These are phyloP conservation scores for Apiotrichum sp. DNA, from an alignment of 1,284 basidiomycete genomes.

Conservation along the genomic window DNA sequence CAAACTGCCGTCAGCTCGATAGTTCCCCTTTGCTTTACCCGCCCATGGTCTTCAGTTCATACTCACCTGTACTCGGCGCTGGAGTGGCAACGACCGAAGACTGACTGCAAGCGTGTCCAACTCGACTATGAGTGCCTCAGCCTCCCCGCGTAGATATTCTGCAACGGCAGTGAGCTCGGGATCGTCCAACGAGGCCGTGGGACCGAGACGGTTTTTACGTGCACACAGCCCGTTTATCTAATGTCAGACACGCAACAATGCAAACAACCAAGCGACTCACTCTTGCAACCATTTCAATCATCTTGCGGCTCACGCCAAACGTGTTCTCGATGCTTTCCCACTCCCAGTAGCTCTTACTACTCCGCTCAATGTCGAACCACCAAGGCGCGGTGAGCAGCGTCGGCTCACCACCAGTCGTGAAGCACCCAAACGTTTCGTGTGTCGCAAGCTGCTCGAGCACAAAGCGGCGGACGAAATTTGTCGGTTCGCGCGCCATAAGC, in stretches of 20 bases:
- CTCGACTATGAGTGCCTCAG: slow-evolving; percentile 4
- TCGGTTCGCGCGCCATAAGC: slow-evolving; percentile 4
- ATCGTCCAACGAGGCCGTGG: not conserved
- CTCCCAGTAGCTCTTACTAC: slow-evolving; percentile 8
- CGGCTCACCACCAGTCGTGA: slow-evolving; percentile 18
- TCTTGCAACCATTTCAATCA: slow-evolving; percentile 18
- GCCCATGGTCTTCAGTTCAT: too few species aligned
- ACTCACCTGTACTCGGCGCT: slow-evolving; percentile 15
- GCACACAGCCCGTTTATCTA: slow-evolving; percentile 1
- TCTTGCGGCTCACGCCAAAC: slow-evolving; percentile 17
- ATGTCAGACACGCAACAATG: not conserved
- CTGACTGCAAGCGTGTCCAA: slow-evolving; percentile 7
- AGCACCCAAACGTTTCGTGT: slow-evolving; percentile 19
- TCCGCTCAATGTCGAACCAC: slow-evolving; percentile 16
- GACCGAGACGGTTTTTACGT: slow-evolving; percentile 8
- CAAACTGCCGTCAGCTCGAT: not conserved
- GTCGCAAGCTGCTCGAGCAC: slow-evolving; percentile 21
- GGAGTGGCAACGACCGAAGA: slow-evolving; percentile 5
- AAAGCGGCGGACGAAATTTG: slow-evolving; percentile 15
- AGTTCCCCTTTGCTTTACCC: too few species aligned
- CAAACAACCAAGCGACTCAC: slow-evolving; percentile 2
- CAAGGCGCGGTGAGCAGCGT: slow-evolving; percentile 11
- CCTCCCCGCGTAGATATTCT: slow-evolving; percentile 1
- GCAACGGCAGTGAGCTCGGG: slow-evolving; percentile 8
- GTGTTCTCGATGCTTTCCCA: slow-evolving; percentile 19